A percentile compares a stretch with the other conserved stretches of the same genome.
These are phyloP conservation scores for Periconia sp. DNA, from an alignment of 2,329 filamentous ascomycete species.

Conservation along the genomic window DNA sequence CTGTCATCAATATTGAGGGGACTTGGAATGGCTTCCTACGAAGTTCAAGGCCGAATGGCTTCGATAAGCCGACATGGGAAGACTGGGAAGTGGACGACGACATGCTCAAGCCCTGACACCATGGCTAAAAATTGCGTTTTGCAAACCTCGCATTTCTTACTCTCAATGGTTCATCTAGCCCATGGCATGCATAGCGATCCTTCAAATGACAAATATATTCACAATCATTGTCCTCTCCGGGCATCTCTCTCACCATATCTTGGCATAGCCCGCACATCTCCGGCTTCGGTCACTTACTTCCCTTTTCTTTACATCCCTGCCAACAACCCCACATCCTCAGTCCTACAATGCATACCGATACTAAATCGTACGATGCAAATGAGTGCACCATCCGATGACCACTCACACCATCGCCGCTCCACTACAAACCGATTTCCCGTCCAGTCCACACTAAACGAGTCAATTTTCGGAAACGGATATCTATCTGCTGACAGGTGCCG, in stretches of 20 bases:
- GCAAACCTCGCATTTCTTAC: background rate
- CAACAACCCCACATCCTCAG: background rate
- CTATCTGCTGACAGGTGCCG: background rate
- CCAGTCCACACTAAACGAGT: background rate
- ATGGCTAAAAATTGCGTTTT: background rate
- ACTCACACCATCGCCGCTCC: background rate
- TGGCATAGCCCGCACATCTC: background rate
- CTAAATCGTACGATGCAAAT: background rate
- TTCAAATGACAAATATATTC: background rate
- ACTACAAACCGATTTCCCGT: background rate
- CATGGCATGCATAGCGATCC: slow-evolving; percentile 4
- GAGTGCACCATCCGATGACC: slow-evolving; percentile 3
- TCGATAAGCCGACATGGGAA: slow-evolving; percentile 57
- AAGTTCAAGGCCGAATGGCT: slow-evolving; percentile 59
- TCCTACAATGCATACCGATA: background rate
- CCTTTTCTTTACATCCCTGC: background rate
- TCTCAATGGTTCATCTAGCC: background rate
- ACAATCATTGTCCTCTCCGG: background rate
- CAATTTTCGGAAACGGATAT: background rate
- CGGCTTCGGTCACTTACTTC: background rate
- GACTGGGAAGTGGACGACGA: slow-evolving; percentile 51
- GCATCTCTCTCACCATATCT: background rate
- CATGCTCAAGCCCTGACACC: slow-evolving; percentile 35
- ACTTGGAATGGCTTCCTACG: slow-evolving; percentile 57
- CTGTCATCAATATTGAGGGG: slow-evolving; percentile 54